Base-by-base conservation (phyloP, 1,139 yeast species). In the Suhomyces ambrosiae region DNA sequence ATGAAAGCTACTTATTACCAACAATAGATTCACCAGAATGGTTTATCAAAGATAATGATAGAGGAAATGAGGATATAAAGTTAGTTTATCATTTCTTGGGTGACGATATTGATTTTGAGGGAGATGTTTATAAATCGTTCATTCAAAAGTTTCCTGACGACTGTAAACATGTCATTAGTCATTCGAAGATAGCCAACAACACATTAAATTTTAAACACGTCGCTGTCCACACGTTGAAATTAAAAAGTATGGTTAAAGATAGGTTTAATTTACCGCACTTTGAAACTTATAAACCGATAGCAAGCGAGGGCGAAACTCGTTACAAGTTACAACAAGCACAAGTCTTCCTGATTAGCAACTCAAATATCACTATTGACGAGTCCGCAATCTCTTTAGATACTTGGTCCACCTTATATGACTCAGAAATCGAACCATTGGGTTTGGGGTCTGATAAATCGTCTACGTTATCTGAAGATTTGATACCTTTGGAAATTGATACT, bases 61-160 rank as follows among this genome's bases (percentile, higher is more conserved):
- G 54, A 23, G 73, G 67, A 7, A 53, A 62, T 5, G 70, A 66
- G 29, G 60, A 63, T 1, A 52, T 76, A 13, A 78, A 79, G 1
- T 60, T 77, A 3, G 84, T 88, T 2, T 88, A 86, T 56, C 95
- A 87, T 58, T 76, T 88, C 42, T 62, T 90, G 30, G 95, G 86
- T n/a, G 73, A 69, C 14, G 74, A 68, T 4, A 73, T 86, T 1
- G 78, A 82, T 15, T 75, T 82, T 11, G 56, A 64, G 19, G 63
- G 69, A 44, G 52, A 59, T 1, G 61, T 63, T 4, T 83, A 86
- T 54, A 49, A 67, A 40, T 50, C 63, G 3, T 62, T 75, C 45
- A 68, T 82, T 37, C 44, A 60, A n/a, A 66, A 65, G 9, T 80
- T 80, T 48, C 80, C 80, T 0, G 48, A 62, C 0, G 59, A 67